Evolutionary conservation across 78 protist genomes (phyloP).

Genomic region (Monosiga brevicollis): DNA sequence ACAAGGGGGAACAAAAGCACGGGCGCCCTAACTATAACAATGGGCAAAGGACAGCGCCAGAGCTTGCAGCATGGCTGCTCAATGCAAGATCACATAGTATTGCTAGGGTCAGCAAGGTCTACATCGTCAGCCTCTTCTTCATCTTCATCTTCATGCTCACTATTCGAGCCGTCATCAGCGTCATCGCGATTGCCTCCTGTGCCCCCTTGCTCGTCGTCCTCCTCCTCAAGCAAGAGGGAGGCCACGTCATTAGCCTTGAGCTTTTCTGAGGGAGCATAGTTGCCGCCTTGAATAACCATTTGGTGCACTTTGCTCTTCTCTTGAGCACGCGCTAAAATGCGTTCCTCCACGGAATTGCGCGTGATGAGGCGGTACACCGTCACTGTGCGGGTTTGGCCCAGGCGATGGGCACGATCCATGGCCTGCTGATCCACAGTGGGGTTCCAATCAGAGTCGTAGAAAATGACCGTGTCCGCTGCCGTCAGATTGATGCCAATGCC

Average conservation of each 20-base stretch:
- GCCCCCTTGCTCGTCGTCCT: conserved; percentile 4
- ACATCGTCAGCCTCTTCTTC: background rate
- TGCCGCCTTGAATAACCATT: conserved; percentile 74
- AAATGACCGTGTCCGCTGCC: conserved; percentile 60
- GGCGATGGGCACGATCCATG: conserved; percentile 88
- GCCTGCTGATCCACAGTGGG: conserved; percentile 69
- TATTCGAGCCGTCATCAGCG: background rate
- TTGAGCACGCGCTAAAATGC: conserved; percentile 71
- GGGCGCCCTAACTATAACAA: no score
- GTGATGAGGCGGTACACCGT: conserved; percentile 75
- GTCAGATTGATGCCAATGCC: conserved; percentile 75
- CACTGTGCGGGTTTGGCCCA: conserved; percentile 87
- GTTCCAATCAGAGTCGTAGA: conserved; percentile 73
- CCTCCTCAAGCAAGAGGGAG: conserved; percentile 60
- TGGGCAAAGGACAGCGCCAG: no score
- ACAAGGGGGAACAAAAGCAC: no score
- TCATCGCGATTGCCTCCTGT: background rate
- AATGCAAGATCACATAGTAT: background rate
- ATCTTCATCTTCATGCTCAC: background rate
- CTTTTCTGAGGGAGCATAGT: conserved; percentile 36
- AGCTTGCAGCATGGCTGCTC: no score
- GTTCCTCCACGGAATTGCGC: conserved; percentile 78
- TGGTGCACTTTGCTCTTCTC: conserved; percentile 68
- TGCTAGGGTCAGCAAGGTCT: background rate
- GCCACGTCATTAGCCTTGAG: conserved; percentile 46